Evolutionary conservation across 805 yeast species (phyloP).

Genomic region (Yamadazyma endophytica): DNA sequence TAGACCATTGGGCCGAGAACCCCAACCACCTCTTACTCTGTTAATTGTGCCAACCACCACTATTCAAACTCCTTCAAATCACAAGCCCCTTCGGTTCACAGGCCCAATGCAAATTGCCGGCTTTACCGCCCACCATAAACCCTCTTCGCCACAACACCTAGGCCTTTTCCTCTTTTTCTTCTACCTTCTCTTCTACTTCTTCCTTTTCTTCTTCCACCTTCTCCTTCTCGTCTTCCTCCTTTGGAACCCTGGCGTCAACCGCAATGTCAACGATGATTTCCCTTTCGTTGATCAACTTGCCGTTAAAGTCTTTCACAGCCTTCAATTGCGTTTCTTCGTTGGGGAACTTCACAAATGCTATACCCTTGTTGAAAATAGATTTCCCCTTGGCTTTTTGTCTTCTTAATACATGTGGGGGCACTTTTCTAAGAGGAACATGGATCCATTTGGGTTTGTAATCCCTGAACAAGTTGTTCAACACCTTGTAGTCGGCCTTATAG

Average conservation of each 20-base stretch:
- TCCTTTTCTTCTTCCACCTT: slow-evolving; percentile 12
- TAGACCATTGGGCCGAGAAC: no score
- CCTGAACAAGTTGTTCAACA: slow-evolving; percentile 42
- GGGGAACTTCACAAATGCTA: slow-evolving; percentile 60
- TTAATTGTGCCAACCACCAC: no score
- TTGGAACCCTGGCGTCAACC: slow-evolving; percentile 47
- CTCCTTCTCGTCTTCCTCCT: slow-evolving; percentile 20
- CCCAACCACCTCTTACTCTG: no score
- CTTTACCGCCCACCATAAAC: no score
- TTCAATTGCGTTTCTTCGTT: slow-evolving; percentile 58
- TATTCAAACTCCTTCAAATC: no score
- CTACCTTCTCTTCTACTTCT: slow-evolving; percentile 14
- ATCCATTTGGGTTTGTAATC: slow-evolving; percentile 54
- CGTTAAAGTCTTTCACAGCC: slow-evolving; percentile 72
- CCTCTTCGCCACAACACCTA: no score
- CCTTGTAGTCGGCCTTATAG: slow-evolving; percentile 43
- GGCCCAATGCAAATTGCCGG: no score
- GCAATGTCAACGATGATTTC: slow-evolving; percentile 69
- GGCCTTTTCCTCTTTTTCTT: slow-evolving; percentile 2
- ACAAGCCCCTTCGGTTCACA: no score
- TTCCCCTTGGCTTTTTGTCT: slow-evolving; percentile 42
- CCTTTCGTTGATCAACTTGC: slow-evolving; percentile 62
- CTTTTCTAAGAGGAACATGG: slow-evolving; percentile 51
- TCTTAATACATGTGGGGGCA: slow-evolving; percentile 41
- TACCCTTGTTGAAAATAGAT: slow-evolving; percentile 54